Base-by-base conservation (phyloP, 768 basidiomycete genomes). In the Boletellus emodensis region DNA sequence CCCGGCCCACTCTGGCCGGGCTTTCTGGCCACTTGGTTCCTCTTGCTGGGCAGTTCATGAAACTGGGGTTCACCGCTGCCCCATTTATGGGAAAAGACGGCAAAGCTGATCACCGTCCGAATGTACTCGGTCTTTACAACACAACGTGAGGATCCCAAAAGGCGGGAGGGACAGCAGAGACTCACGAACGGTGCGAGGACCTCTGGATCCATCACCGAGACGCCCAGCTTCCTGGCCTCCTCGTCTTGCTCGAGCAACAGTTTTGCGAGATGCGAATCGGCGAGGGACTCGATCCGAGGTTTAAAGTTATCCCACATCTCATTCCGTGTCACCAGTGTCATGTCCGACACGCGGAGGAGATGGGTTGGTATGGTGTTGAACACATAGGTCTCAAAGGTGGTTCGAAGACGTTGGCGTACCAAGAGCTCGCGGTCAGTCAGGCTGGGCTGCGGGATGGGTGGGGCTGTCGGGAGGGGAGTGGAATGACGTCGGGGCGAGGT, bases 31-130 rank as follows among this genome's bases (percentile, higher is more conserved):
- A 34, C 36, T 34, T 64, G 62, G 4, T 34, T 1, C 38, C 46
- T 52, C 48, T 48, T 64, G 1, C 10, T 55, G 5, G 60, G 52
- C 15, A 64, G 20, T 8, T 66, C 64, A 28, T 64, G 46, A 44
- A 64, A 64, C 0, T 46, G 13, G 8, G 53, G 60, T 45, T 64
- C 63, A 2, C 55, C 15, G 15, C n/a, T 57, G 1, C 55, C 65
- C 62, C 63, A 66, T n/a, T 52, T 43, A 44, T 64, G 63, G n/a
- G 63, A 64, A 43, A 64, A 54, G 33, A 61, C 36, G 45, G 62
- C 63, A 7, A 66, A 64, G 41, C 37, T 55, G 44, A 64, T 48
- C 53, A 59, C 54, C 24, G 40, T 8, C 28, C 54, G 53, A 34
- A 64, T 33, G 24, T 56, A 54, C 30, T 55, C 47, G 1, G 44